Evolutionary conservation across 495 filamentous ascomycete genomes (phyloP), one percentile per base, ranked within the genome.

Genomic region (Podospora australis): DNA sequence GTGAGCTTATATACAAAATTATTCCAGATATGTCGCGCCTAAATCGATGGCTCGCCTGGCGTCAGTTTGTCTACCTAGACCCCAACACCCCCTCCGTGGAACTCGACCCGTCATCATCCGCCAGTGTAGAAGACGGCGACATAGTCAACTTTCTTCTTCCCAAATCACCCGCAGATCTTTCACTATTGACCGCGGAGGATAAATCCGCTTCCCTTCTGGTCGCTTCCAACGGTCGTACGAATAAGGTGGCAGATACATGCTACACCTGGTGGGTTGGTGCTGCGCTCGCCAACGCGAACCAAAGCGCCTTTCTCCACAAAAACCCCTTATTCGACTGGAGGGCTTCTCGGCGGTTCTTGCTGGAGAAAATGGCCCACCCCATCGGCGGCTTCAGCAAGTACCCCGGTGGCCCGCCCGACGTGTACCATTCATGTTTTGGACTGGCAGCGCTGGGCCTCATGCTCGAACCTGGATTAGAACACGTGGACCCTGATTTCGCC

Each of bases 211-310:
- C 73, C 38, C 38, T n/a, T 8, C 40, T 43, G 14, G 63, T 72
- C 6, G 91, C 88, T 19, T 87, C 94, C 61, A 95, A 91, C 56
- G 92, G 92, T 35, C 80, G 92, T 26, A 78, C 75, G 51, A 96
- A 96, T 69, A 98, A 98, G 60, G 63, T 79, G 10, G 82, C 83
- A 16, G 92, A 98, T 67, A 97, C 91, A 1, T 98, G 92, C 66
- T 97, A 98, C 65, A 81, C 78, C 5, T 98, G 89, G 72, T 98
- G 92, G 92, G 86, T 85, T 2, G 74, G 74, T 22, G 90, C 78
- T 9, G 79, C 87, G 5, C 65, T 97, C 6, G 69, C 71, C 40
- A 82, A 88, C 53, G 73, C 96, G 11, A 76, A 80, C 19, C 71
- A 79, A 44, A 62, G 77, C 10, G 54, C 72, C 8, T 65, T 95